Evolutionary conservation across 148 eudicot genomes (phyloP).

Genomic region (Cornus kousa): DNA sequence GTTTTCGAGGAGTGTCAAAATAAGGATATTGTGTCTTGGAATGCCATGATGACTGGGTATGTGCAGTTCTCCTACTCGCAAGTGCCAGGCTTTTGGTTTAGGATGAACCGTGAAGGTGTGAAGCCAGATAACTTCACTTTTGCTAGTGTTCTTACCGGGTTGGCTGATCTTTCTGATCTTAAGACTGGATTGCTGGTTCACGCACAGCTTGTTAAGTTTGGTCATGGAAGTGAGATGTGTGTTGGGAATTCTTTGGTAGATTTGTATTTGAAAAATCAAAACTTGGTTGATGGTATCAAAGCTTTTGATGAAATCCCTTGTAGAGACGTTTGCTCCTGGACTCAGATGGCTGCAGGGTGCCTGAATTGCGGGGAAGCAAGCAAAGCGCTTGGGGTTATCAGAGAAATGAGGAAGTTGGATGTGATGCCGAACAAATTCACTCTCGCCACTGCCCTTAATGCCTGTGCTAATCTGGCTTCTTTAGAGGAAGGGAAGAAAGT

Average conservation of each 20-base stretch:
- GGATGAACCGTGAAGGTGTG: conserved; percentile 49
- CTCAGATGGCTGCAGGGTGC: conserved; percentile 63
- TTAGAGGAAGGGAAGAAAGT: conserved; percentile 58
- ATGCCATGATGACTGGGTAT: conserved; percentile 58
- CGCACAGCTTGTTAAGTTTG: conserved; percentile 51
- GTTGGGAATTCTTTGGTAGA: conserved; percentile 61
- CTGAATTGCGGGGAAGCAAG: conserved; percentile 46
- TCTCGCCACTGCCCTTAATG: conserved; percentile 55
- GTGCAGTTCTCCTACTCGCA: conserved; percentile 32
- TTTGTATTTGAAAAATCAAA: conserved; percentile 53
- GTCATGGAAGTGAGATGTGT: conserved; percentile 61
- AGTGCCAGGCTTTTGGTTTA: conserved; percentile 46
- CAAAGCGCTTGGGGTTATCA: conserved; percentile 47
- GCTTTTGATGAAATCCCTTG: conserved; percentile 54
- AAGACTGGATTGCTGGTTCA: conserved; percentile 54
- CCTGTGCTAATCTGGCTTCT: conserved; percentile 54
- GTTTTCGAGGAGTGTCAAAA: conserved; percentile 32
- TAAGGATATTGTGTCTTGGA: conserved; percentile 69
- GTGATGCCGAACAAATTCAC: conserved; percentile 50
- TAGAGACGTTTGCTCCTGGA: conserved; percentile 58
- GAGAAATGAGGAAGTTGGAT: conserved; percentile 50
- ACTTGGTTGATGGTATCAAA: conserved; percentile 34
- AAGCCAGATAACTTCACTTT: conserved; percentile 59
- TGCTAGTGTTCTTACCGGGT: conserved; percentile 44
- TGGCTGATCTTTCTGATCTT: conserved; percentile 37